Evolutionary conservation across 73 alveolate genomes (phyloP).

Genomic region (Paramecium primaurelia): DNA sequence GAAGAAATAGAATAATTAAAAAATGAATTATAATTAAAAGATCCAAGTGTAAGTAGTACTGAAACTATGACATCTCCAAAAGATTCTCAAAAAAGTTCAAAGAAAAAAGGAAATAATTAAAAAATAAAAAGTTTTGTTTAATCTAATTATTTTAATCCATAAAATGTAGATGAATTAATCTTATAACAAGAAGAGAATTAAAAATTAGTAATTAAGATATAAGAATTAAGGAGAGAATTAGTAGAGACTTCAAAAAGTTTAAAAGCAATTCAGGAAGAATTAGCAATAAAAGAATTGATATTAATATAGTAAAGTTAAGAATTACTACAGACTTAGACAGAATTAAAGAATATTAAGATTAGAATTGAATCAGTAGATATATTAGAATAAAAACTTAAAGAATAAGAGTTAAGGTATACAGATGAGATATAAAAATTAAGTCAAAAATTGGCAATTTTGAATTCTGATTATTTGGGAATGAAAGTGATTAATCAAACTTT

Average conservation of each 20-base stretch:
- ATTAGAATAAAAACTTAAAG: not conserved
- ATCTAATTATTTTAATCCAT: not conserved
- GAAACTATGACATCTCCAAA: not conserved
- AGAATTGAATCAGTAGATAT: not conserved
- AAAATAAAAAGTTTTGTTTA: not conserved
- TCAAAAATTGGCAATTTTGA: not conserved
- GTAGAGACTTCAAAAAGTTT: not conserved
- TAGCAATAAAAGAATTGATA: not conserved
- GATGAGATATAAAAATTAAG: not conserved
- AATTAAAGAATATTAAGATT: not conserved
- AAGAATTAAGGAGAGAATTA: not conserved
- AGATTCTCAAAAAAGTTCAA: not conserved
- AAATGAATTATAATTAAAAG: not conserved
- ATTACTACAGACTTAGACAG: not conserved
- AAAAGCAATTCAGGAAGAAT: not conserved
- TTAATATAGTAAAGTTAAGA: not conserved
- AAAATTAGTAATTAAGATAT: not conserved
- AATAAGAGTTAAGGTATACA: not conserved
- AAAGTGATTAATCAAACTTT: not conserved
- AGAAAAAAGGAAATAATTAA: not conserved
- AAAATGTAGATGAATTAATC: not conserved
- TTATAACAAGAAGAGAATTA: not conserved
- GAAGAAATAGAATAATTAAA: not conserved
- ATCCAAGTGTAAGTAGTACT: not conserved
- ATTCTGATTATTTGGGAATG: conserved; percentile 24